These are phyloP conservation scores for Fusarium tuaranense DNA, from an alignment of 2,329 filamentous ascomycete species.

Conservation along the genomic window DNA sequence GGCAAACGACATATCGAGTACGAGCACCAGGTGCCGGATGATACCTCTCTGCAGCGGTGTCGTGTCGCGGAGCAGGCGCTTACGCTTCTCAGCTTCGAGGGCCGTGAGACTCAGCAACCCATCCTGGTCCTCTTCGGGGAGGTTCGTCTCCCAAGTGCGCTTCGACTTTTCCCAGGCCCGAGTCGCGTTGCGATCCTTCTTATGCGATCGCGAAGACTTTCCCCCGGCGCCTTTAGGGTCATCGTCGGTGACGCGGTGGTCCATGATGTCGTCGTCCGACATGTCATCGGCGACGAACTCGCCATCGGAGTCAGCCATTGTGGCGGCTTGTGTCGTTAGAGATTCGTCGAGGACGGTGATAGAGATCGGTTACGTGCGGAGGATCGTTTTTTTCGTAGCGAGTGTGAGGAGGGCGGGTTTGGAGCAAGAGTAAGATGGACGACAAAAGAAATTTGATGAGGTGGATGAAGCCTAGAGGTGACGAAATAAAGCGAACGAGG, in stretches of 20 bases:
- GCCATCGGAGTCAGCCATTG: slow-evolving; percentile 80
- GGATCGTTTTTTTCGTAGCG: too few species aligned
- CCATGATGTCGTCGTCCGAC: slow-evolving; percentile 73
- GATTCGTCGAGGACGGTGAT: neutral
- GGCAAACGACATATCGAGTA: slow-evolving; percentile 91
- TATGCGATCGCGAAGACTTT: slow-evolving; percentile 45
- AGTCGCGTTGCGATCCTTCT: slow-evolving; percentile 54
- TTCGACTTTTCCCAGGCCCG: slow-evolving; percentile 76
- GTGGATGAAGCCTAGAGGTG: slow-evolving; percentile 19
- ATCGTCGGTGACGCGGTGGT: slow-evolving; percentile 59
- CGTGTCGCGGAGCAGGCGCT: slow-evolving; percentile 87
- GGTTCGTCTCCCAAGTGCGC: slow-evolving; percentile 78
- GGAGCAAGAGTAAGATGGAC: neutral
- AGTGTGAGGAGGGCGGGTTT: neutral
- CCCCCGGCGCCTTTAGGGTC: slow-evolving; percentile 46
- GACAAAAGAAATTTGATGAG: slow-evolving; percentile 4
- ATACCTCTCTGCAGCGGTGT: slow-evolving; percentile 96
- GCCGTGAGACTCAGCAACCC: slow-evolving; percentile 82
- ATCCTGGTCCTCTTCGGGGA: slow-evolving; percentile 77
- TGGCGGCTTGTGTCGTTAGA: neutral
- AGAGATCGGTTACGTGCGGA: neutral
- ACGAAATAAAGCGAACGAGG: slow-evolving; percentile 42
- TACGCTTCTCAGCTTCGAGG: slow-evolving; percentile 84
- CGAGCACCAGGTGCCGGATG: slow-evolving; percentile 93
- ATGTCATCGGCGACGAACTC: slow-evolving; percentile 73